These are phyloP conservation scores for Stagonosporopsis tanaceti DNA, from an alignment of 2,329 filamentous ascomycete species.

Conservation along the genomic window DNA sequence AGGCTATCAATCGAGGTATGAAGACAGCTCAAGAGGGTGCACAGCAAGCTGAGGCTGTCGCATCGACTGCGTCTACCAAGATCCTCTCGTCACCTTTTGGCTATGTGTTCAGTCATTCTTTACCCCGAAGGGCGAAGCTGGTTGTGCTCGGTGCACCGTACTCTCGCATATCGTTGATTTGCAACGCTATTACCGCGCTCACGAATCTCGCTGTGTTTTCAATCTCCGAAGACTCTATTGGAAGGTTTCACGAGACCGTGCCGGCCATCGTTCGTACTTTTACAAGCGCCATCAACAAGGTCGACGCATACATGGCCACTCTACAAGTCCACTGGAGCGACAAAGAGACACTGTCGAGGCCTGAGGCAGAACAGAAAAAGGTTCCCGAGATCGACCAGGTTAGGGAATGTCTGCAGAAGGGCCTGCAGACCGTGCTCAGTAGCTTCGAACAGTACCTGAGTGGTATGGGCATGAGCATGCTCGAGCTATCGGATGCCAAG, in stretches of 20 bases:
- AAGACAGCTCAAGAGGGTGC: conserved; percentile 42
- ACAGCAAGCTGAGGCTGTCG: conserved; percentile 36
- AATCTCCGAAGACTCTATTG: conserved; percentile 81
- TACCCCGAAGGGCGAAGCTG: conserved; percentile 69
- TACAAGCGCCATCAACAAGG: conserved; percentile 70
- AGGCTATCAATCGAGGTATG: conserved; percentile 45
- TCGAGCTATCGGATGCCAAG: conserved; percentile 72
- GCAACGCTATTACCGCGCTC: conserved; percentile 70
- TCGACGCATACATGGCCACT: conserved; percentile 71
- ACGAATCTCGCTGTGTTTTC: conserved; percentile 75
- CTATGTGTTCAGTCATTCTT: conserved; percentile 73
- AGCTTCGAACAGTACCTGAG: conserved; percentile 78
- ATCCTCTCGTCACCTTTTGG: conserved; percentile 63
- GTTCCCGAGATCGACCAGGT: conserved; percentile 75
- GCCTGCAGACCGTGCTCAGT: conserved; percentile 70
- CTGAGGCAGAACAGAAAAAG: conserved; percentile 54
- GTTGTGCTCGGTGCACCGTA: conserved; percentile 78
- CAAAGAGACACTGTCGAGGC: conserved; percentile 60
- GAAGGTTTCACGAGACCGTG: conserved; percentile 85
- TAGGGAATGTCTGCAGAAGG: conserved; percentile 68
- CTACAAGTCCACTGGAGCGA: conserved; percentile 82
- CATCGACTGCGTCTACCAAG: conserved; percentile 35
- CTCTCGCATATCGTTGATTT: conserved; percentile 60
- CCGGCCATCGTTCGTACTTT: conserved; percentile 76
- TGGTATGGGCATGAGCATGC: conserved; percentile 72